phyloP scores from a whole-genome alignment of 208 protist species.

The Trypanosoma cruzi region DNA sequence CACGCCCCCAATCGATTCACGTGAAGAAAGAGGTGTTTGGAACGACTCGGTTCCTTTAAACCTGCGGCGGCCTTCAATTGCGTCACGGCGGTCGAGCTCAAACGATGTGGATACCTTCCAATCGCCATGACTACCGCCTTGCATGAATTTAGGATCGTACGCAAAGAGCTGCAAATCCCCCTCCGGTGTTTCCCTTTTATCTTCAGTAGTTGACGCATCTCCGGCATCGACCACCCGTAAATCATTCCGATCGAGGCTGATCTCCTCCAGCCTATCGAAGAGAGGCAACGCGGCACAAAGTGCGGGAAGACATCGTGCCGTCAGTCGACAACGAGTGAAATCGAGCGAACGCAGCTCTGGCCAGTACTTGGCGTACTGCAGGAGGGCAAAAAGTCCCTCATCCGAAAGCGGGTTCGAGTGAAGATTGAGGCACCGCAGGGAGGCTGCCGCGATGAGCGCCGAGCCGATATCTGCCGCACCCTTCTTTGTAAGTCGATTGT shows the following conservation, averaged over 20 bases:
- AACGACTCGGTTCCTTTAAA: constrained; percentile 44
- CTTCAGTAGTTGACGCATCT: neutral
- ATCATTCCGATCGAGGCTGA: constrained; percentile 74
- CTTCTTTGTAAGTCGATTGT: constrained; percentile 52
- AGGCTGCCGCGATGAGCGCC: constrained; percentile 33
- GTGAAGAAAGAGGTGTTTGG: neutral
- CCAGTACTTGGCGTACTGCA: constrained; percentile 46
- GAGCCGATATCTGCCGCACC: constrained; percentile 34
- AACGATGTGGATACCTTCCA: constrained; percentile 72
- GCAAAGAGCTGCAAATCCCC: constrained; percentile 51
- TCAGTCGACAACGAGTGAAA: constrained; percentile 75
- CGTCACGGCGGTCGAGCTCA: constrained; percentile 74
- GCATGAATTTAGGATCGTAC: constrained; percentile 66
- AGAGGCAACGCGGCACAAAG: constrained; percentile 38
- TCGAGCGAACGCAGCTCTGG: constrained; percentile 54
- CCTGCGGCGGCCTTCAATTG: constrained; percentile 50
- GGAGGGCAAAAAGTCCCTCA: constrained; percentile 39
- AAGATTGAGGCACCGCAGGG: constrained; percentile 42
- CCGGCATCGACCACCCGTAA: constrained; percentile 26
- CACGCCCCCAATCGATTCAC: neutral
- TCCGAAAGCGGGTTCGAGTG: constrained; percentile 64
- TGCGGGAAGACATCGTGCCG: constrained; percentile 30
- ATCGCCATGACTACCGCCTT: constrained; percentile 13
- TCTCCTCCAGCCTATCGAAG: constrained; percentile 37
- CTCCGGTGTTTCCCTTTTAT: constrained; percentile 2